Evolutionary conservation across 2,329 filamentous ascomycete species (phyloP), one percentile per base, ranked within the genome.

Genomic region (Plectosphaerella cucumerina): DNA sequence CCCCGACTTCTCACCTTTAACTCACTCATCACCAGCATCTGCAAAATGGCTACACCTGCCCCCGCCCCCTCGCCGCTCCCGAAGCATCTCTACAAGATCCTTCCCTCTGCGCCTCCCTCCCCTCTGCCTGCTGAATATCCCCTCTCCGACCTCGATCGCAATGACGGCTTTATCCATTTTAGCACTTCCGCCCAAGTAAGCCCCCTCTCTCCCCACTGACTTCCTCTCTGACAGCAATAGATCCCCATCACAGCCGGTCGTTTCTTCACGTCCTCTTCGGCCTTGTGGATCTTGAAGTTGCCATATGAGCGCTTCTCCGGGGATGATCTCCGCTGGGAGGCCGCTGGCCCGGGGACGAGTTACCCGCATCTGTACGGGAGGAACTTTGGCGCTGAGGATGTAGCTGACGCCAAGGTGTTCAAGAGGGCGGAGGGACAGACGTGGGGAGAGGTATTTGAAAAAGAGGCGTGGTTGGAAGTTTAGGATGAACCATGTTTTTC

Each of bases 151-250:
- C 75, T 85, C 43, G 82, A 86, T 63, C 65, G 67, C 56, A 73
- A 77, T 34, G 82, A 85, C 60, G 81, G 81, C 46, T 86, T 82
- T 64, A 70, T 86, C 31, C 82, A 86, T 58, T 64, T 86, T 15
- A 85, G 81, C 60, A 80, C 76, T 0, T 71, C 76, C 2, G 65
- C 66, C 35, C 82, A 85, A 70, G 78, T 78, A 61, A 58, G 62
- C 54, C 17, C 14, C 5, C 11, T 18, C 18, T 21, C 47, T 20
- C 23, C 17, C 34, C 17, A 14, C 35, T 31, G 34, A 6, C 34
- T 37, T 37, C 35, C 17, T 15, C 35, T 37, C 17, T 17, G 35
- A n/a, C 35, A 14, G 14, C n/a, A 4, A 3, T 39, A 78, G 75
- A 63, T 77, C 23, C 74, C 75, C 20, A 63, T 64, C 33, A 78